Evolutionary conservation across 2,329 filamentous ascomycete genomes (phyloP), one percentile per base, ranked within the genome.

Genomic region (Epichloe hybrida): DNA sequence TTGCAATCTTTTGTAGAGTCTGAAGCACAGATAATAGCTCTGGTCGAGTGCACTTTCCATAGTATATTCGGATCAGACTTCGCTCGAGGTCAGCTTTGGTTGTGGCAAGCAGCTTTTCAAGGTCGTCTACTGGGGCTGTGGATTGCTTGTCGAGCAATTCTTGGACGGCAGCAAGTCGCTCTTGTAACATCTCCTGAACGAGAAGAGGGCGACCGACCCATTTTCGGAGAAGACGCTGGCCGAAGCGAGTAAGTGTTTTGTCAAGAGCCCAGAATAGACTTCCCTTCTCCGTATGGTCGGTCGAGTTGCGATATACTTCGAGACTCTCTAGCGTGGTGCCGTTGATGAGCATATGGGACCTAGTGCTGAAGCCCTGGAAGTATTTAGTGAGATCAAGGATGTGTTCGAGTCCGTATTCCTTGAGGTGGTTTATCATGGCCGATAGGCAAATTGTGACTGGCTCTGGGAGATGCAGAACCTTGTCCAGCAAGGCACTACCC

Each of bases 371-470:
- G 2, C 89, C 88, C 58, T 95, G 85, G 62, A 98, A 98, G 69
- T 97, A 95, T 60, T 95, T 95, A 2, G 93, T 97, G 42, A 98
- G 71, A 61, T 95, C 86, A 59, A 98, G 95, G 49, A 98, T 88
- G 70, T 97, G 89, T 65, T 97, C 86, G 20, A 98, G 74, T 0
- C 89, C 89, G 64, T 96, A 98, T 56, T 95, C 90, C 17, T 81
- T 83, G 59, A 98, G 73, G 61, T 98, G 90, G 1, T 79, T 87
- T 59, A 98, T 97, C 90, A 98, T 96, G 11, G 90, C 86, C 4
- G 93, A 96, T 13, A 98, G 75, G 66, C 93, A 98, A 40, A 95
- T 82, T 0, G 86, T 95, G 38, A 95, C 88, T 42, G 85, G 76
- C 59, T 95, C 88, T 0, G 91, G 85, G 12, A 98, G 75, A 55